Evolutionary conservation across 495 filamentous ascomycete genomes (phyloP).

Genomic region (Xylaria castorea): DNA sequence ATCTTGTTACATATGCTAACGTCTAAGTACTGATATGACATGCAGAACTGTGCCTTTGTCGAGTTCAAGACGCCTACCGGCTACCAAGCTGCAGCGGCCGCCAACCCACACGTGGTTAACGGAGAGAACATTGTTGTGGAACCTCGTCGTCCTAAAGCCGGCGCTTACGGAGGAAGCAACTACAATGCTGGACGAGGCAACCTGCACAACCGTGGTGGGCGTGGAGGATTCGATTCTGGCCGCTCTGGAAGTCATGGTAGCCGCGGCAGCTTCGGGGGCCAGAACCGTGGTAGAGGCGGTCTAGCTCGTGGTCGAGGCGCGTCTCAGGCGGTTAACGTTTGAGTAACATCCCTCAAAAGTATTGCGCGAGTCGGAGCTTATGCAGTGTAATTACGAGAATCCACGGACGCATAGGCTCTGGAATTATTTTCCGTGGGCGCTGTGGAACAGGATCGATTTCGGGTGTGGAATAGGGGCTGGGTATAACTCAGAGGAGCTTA

Average conservation of each 20-base stretch:
- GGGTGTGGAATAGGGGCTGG: conserved; percentile 19
- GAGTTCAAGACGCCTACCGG: conserved; percentile 82
- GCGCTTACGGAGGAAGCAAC: conserved; percentile 68
- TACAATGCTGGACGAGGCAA: conserved; percentile 68
- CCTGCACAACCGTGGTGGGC: conserved; percentile 62
- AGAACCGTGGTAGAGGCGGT: conserved; percentile 65
- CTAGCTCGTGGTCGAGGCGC: conserved; percentile 52
- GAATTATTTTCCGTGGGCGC: conserved; percentile 46
- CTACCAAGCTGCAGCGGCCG: conserved; percentile 79
- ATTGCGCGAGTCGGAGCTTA: conserved; percentile 12
- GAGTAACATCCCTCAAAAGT: conserved; percentile 27
- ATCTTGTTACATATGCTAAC: conserved; percentile 17
- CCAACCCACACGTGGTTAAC: conserved; percentile 85
- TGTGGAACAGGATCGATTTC: conserved; percentile 24
- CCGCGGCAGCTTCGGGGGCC: conserved; percentile 69
- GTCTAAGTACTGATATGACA: conserved; percentile 21
- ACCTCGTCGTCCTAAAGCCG: conserved; percentile 80
- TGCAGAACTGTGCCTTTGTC: conserved; percentile 93
- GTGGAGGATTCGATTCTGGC: conserved; percentile 65
- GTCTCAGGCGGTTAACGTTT: conserved; percentile 51
- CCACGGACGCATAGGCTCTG: conserved; percentile 34
- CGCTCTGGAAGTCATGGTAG: conserved; percentile 68
- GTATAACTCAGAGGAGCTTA: conserved; percentile 20
- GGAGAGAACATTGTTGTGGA: conserved; percentile 85
- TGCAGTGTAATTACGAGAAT: background rate